Conservation (phyloP, 345 rosid species). For the Eucalyptus cloeziana region DNA sequence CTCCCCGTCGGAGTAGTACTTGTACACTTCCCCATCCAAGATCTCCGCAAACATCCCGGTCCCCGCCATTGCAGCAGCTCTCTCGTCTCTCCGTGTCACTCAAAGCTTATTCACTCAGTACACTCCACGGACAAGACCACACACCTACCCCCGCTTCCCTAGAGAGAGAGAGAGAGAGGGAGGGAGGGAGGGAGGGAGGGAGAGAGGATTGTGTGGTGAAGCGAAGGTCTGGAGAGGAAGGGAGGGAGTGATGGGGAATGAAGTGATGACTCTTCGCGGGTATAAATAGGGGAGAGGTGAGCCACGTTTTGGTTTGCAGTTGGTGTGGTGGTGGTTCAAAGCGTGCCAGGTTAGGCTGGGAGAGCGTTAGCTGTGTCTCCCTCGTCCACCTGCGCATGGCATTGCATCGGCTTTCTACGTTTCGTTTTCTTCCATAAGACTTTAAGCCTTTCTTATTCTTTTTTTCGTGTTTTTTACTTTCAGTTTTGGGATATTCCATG, state of each 20-base stretch:
- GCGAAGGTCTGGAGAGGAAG: background rate
- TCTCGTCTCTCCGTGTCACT: too few species aligned
- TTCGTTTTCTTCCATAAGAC: background rate
- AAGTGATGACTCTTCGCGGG: background rate
- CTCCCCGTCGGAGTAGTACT: conserved; percentile 74
- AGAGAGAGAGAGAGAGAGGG: background rate
- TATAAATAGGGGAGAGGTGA: conserved; percentile 15
- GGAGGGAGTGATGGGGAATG: background rate
- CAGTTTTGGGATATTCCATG: background rate
- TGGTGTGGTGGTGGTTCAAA: background rate
- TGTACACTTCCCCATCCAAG: conserved; percentile 78
- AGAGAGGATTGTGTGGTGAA: background rate
- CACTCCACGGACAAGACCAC: background rate
- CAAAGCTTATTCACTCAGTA: too few species aligned
- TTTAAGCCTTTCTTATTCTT: background rate
- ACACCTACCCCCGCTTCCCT: background rate
- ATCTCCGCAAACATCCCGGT: conserved; percentile 69
- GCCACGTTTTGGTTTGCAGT: conserved; percentile 6
- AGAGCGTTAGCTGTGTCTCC: background rate
- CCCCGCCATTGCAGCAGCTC: conserved; percentile 52
- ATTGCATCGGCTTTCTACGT: background rate
- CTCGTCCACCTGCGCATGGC: background rate
- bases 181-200: background rate
- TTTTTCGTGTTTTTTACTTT: background rate
- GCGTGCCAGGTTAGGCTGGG: background rate